These are phyloP conservation scores for Amanita polypyramis DNA, from an alignment of 768 basidiomycete species.

Conservation along the genomic window DNA sequence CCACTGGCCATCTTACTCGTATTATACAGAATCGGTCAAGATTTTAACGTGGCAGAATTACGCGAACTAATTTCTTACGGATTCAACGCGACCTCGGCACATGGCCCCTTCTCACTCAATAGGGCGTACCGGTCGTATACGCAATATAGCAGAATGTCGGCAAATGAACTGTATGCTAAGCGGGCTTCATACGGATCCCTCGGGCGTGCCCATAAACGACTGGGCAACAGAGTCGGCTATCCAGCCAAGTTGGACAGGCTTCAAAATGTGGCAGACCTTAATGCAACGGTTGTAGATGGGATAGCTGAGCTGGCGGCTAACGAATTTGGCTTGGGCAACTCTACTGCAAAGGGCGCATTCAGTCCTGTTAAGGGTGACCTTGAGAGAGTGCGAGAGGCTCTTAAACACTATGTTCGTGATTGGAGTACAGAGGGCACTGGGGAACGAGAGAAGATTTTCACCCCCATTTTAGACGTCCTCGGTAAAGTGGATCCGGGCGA, in stretches of 20 bases:
- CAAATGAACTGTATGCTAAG: constrained; percentile 30
- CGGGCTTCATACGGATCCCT: constrained; percentile 33
- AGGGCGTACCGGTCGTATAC: constrained; percentile 33
- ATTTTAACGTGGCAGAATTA: constrained; percentile 18
- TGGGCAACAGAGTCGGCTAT: constrained; percentile 45
- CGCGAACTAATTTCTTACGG: constrained; percentile 18
- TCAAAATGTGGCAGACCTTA: constrained; percentile 28
- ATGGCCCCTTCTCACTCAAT: constrained; percentile 32
- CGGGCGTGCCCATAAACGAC: constrained; percentile 33
- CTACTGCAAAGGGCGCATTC: constrained; percentile 11
- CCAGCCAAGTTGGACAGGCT: constrained; percentile 38
- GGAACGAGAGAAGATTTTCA: constrained; percentile 47
- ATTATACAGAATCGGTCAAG: constrained; percentile 16
- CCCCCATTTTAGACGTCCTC: constrained; percentile 45
- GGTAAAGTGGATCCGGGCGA: constrained; percentile 16
- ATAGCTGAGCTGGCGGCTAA: constrained; percentile 28
- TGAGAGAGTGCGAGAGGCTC: constrained; percentile 40
- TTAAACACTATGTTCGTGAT: constrained; percentile 64
- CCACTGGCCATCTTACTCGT: constrained; percentile 26
- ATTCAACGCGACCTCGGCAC: constrained; percentile 9
- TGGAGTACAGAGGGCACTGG: constrained; percentile 49
- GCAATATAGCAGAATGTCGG: constrained; percentile 31
- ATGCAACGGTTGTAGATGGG: constrained; percentile 25
- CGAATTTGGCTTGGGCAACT: constrained; percentile 20
- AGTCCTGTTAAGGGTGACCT: constrained; percentile 25